Evolutionary conservation across 2,329 filamentous ascomycete species (phyloP).

Genomic region (Thelonectria discophora): DNA sequence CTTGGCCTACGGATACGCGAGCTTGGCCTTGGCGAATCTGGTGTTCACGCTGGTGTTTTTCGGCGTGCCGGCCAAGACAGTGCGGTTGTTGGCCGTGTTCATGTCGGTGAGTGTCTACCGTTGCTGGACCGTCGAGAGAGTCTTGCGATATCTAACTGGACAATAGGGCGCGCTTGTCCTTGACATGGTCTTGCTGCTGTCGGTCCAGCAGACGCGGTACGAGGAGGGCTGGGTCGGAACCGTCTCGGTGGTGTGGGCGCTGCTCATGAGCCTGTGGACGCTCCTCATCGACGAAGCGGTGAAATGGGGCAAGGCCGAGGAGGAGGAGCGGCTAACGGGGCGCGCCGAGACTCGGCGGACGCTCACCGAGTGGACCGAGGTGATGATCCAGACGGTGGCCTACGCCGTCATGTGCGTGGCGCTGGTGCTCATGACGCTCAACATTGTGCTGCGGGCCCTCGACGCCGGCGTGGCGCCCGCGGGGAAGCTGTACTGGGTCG

Average conservation of each 20-base stretch:
- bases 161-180: slow-evolving; percentile 53
- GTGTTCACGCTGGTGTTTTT: slow-evolving; percentile 87
- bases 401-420: slow-evolving; percentile 74
- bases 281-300: slow-evolving; percentile 83
- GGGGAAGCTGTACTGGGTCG: slow-evolving; percentile 81
- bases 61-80: slow-evolving; percentile 79
- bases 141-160: too few species aligned
- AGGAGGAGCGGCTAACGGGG: slow-evolving; percentile 91
- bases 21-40: slow-evolving; percentile 78
- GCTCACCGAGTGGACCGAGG: slow-evolving; percentile 82
- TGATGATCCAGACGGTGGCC: slow-evolving; percentile 77
- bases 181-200: slow-evolving; percentile 81
- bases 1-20: slow-evolving; percentile 86
- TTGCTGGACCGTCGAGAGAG: too few species aligned
- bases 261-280: slow-evolving; percentile 81
- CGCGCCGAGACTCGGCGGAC: slow-evolving; percentile 86
- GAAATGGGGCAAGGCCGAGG: slow-evolving; percentile 89
- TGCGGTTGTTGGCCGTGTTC: slow-evolving; percentile 76
- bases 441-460: slow-evolving; percentile 79
- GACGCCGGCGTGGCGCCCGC: slow-evolving; percentile 79
- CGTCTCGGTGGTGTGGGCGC: slow-evolving; percentile 81
- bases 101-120: slow-evolving; percentile 56
- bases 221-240: slow-evolving; percentile 96
- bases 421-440: slow-evolving; percentile 79
- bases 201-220: slow-evolving; percentile 76